phyloP scores from a whole-genome alignment of 1,139 yeast species.

The Petasospora fabianii region DNA sequence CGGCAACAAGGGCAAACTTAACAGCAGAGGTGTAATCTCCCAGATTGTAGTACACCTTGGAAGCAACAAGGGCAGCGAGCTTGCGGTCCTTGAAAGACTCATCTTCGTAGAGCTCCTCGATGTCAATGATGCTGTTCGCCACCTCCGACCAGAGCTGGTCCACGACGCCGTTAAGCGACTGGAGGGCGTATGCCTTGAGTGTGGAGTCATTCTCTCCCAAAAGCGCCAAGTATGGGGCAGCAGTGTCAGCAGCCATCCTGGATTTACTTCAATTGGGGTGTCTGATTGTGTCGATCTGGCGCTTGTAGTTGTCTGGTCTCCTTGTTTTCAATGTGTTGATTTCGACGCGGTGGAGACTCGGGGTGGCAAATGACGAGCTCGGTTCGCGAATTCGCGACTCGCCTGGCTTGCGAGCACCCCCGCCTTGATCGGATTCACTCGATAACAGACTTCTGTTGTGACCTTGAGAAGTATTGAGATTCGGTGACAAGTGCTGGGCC shows the following conservation, averaged over 20 bases:
- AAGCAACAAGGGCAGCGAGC: constrained; percentile 87
- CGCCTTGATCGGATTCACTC: too few relatives aligned
- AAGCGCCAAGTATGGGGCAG: constrained; percentile 88
- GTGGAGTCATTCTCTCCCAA: constrained; percentile 75
- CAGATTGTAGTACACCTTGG: constrained; percentile 91
- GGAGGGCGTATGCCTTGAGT: constrained; percentile 80
- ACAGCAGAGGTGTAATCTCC: constrained; percentile 94
- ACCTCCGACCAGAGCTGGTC: constrained; percentile 98
- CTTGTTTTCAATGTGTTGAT: too few relatives aligned
- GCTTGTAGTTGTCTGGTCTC: too few relatives aligned
- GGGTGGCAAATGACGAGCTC: too few relatives aligned
- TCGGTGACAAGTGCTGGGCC: too few relatives aligned
- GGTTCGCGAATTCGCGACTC: too few relatives aligned
- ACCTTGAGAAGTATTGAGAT: too few relatives aligned
- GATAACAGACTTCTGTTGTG: too few relatives aligned
- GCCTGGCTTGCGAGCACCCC: too few relatives aligned
- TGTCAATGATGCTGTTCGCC: constrained; percentile 79
- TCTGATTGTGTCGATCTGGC: neutral
- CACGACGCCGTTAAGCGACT: constrained; percentile 75
- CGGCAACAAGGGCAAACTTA: constrained; percentile 83
- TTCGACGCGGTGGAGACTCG: too few relatives aligned
- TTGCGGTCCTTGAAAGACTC: constrained; percentile 67
- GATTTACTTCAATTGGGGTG: neutral
- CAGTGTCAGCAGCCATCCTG: constrained; percentile 41
- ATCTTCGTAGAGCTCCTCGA: constrained; percentile 91